phyloP scores from a whole-genome alignment of 345 rosid genomes.

The Eucalyptus viminalis region DNA sequence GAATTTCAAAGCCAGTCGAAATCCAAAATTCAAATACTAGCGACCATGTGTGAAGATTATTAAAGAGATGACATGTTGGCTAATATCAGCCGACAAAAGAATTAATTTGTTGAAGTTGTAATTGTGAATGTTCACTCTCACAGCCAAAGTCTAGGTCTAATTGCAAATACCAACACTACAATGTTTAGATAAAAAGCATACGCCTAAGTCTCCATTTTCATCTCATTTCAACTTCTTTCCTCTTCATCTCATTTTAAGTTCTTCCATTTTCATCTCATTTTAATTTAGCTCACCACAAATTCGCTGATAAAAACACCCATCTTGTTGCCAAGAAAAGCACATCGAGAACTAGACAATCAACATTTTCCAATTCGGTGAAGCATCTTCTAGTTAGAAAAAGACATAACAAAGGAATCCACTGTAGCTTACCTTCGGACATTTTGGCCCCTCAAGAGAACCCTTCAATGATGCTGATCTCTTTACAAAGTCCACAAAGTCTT shows the following conservation, averaged over 20 bases:
- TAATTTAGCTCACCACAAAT: background rate
- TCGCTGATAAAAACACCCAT: background rate
- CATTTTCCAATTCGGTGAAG: background rate
- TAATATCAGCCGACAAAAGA: background rate
- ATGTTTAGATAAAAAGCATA: background rate
- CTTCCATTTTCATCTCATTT: background rate
- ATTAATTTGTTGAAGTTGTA: background rate
- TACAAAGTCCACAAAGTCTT: constrained; percentile 37
- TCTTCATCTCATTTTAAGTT: background rate
- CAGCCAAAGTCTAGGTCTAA: background rate
- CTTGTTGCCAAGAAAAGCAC: background rate
- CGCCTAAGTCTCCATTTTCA: background rate
- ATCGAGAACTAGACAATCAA: background rate
- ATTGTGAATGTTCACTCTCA: background rate
- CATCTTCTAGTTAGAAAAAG: background rate
- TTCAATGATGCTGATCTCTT: constrained; percentile 13
- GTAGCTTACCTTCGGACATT: constrained; percentile 67
- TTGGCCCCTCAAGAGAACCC: constrained; percentile 42
- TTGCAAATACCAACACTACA: background rate
- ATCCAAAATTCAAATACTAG: background rate
- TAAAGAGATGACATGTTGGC: background rate
- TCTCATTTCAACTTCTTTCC: background rate
- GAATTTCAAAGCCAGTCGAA: background rate
- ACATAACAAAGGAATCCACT: background rate
- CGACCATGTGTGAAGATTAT: background rate